phyloP scores from a whole-genome alignment of 2,329 filamentous ascomycete species.

The Colletotrichum truncatum region DNA sequence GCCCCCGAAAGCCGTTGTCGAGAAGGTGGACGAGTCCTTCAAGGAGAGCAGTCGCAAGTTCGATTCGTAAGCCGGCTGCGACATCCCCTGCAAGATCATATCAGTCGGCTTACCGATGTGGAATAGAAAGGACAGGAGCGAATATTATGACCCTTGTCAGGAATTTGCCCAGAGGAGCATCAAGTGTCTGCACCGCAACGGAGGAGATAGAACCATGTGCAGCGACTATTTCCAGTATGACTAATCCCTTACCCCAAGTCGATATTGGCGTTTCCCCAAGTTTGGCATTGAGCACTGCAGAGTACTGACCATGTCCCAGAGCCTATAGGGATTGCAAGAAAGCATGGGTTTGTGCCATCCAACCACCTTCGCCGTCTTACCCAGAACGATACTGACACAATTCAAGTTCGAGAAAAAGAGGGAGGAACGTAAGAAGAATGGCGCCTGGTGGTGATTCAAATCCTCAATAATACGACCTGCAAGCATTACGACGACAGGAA shows the following conservation, averaged over 20 bases:
- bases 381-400: background rate
- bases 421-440: conserved; percentile 35
- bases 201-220: conserved; percentile 88
- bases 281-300: too few species aligned
- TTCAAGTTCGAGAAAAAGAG: conserved; percentile 40
- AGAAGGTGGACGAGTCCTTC: conserved; percentile 18
- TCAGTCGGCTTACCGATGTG: background rate
- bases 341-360: conserved; percentile 74
- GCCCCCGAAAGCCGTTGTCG: background rate
- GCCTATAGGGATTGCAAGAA: conserved; percentile 96
- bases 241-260: background rate
- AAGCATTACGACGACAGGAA: conserved; percentile 15
- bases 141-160: conserved; percentile 96
- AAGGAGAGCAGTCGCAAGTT: conserved; percentile 65
- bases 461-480: background rate
- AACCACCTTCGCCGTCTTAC: background rate
- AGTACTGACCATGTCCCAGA: conserved; percentile 56
- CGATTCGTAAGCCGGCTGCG: conserved; percentile 58
- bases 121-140: conserved; percentile 82
- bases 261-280: too few species aligned
- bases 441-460: conserved; percentile 32
- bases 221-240: conserved; percentile 90
- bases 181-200: conserved; percentile 88
- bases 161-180: conserved; percentile 88
- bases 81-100: background rate